Percentiles rank a stretch among this genome's conserved stretches.
phyloP scores from a whole-genome alignment of 139 green algal genomes.

The Auxenochlorella protothecoides region DNA sequence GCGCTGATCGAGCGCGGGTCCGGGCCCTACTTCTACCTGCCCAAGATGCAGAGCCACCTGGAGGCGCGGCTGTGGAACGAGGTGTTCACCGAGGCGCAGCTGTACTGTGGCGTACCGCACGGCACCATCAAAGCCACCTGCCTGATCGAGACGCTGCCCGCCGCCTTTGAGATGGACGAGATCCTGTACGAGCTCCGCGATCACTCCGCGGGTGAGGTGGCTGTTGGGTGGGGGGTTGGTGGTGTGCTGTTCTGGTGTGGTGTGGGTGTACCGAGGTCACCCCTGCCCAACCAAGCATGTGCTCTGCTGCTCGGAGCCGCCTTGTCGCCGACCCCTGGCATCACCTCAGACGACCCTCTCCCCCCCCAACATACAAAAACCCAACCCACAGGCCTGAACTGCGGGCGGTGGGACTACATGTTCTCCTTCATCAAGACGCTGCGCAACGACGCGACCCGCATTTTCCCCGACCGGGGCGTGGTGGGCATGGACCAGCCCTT shows the following conservation, averaged over 20 bases:
- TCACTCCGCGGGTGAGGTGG: slow-evolving; percentile 37
- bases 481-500: slow-evolving; percentile 75
- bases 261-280: too few relatives aligned
- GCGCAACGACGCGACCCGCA: slow-evolving; percentile 47
- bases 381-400: slow-evolving; percentile 63
- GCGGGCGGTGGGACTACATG: slow-evolving; percentile 88
- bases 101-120: slow-evolving; percentile 25
- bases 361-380: too few relatives aligned
- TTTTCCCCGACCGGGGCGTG: slow-evolving; percentile 64
- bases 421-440: slow-evolving; percentile 87
- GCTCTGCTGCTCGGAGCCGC: too few relatives aligned
- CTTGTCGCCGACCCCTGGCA: too few relatives aligned
- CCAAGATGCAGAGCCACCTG: slow-evolving; percentile 84
- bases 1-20: slow-evolving; percentile 18
- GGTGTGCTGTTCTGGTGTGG: background rate
- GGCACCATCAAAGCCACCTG: slow-evolving; percentile 73
- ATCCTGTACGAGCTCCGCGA: slow-evolving; percentile 81
- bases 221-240: background rate
- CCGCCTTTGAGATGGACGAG: slow-evolving; percentile 89
- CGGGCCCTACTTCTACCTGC: slow-evolving; percentile 83
- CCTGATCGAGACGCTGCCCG: slow-evolving; percentile 82
- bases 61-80: slow-evolving; percentile 74
- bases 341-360: background rate
- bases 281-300: too few relatives aligned
- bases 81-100: slow-evolving; percentile 41